Evolutionary conservation across 1,284 basidiomycete species (phyloP), one percentile per base, ranked within the genome.

Genomic region (Pholiota adiposa): DNA sequence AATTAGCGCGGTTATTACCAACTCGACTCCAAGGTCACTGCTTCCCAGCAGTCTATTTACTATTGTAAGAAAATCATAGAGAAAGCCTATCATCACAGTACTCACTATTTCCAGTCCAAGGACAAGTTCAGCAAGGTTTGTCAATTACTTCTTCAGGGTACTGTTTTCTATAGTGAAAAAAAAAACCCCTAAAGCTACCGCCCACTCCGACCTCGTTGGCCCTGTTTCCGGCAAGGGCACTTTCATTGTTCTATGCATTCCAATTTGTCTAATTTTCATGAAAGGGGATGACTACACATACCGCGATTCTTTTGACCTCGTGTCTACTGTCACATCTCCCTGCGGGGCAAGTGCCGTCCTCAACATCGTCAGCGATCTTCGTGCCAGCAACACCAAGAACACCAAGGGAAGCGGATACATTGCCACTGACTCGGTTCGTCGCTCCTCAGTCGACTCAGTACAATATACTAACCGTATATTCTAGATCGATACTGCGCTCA

Each of bases 271-370:
- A 38, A 33, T 16, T 27, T 11, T 19, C 44, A 19, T 44, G 21
- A 44, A 11, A 68, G 69, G 66, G 16, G 61, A 53, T 7, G 66
- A 69, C 51, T 72, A 70, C 56, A 64, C 65, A 27, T 70, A 67
- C 55, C 65, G 67, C 27, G 69, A 72, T 52, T 53, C 62, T 21
- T 72, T 72, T 43, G 70, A 72, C 57, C 65, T 70, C 34, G 68
- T 65, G 27, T 62, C 68, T 19, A 69, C 68, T 33, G 68, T 70
- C 23, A 58, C 59, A n/a, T 57, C 62, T 6, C 68, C 67, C 16
- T 70, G 68, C 51, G 68, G 68, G 18, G 60, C 56, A 23, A 62
- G 59, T 43, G 63, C 69, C n/a, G 65, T 72, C 11, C 51, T 72
- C 25, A 72, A 72, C 62, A 61, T 70, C 21, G 64, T 69, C 34